Evolutionary conservation across 208 protist species (phyloP).

Genomic region (Acanthamoeba quina): DNA sequence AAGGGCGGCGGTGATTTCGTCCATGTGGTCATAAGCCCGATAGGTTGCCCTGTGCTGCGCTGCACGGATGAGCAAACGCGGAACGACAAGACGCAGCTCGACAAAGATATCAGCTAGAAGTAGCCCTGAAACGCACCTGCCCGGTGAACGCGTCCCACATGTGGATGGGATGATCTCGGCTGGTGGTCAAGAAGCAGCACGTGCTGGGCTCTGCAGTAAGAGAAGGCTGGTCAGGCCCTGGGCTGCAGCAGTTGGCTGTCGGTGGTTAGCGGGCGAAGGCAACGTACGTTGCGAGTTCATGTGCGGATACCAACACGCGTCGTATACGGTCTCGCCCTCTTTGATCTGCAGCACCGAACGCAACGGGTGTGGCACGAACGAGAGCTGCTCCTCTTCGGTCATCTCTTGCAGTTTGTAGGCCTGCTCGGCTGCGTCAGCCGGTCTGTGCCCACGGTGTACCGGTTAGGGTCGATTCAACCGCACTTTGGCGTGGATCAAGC

Average conservation of each 20-base stretch:
- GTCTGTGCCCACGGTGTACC: not conserved
- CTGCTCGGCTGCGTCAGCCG: not conserved
- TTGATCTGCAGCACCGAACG: not conserved
- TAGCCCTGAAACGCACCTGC: not conserved
- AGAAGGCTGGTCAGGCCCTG: not conserved
- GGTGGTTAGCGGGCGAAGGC: not conserved
- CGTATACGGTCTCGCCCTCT: constrained; percentile 56
- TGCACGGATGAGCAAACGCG: not conserved
- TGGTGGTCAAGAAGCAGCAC: constrained; percentile 66
- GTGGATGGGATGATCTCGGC: constrained; percentile 68
- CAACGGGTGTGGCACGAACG: not conserved
- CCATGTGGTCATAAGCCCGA: constrained; percentile 56
- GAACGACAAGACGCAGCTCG: not conserved
- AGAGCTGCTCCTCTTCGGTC: not conserved
- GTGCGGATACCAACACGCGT: constrained; percentile 63
- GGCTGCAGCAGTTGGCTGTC: too few species aligned
- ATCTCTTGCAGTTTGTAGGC: not conserved
- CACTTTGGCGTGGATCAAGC: not conserved
- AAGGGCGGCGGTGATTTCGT: constrained; percentile 46
- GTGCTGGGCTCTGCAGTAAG: constrained; percentile 19
- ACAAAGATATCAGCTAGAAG: not conserved
- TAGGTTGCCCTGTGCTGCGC: constrained; percentile 54
- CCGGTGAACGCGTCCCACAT: constrained; percentile 68
- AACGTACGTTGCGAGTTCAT: constrained; percentile 53
- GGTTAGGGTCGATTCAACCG: not conserved